Base-by-base conservation (phyloP, 2,329 filamentous ascomycete species). In the Daldinia eschscholtzii region DNA sequence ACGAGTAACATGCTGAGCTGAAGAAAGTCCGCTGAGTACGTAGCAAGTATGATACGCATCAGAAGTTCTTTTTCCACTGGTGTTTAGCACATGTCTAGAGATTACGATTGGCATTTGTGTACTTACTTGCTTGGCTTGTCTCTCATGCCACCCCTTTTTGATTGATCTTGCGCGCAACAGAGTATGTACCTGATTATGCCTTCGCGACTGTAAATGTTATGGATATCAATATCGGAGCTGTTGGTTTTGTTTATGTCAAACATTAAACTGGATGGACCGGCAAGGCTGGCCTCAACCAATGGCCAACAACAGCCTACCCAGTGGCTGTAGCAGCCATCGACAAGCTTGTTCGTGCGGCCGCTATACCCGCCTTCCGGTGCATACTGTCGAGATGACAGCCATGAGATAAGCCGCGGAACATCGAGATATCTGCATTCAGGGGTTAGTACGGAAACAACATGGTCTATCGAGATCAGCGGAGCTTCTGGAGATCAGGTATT, bases 281-380 rank as follows among this genome's bases (percentile, higher is more conserved):
- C 86, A 65, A 96, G 82, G 61, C 91, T 91, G 64, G 93, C 93
- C 83, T 98, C 92, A 73, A 98, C 85, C 72, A 99, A 82, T 52
- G 95, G 91, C 93, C 94, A 99, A 83, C 94, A 98, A 61, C 92
- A 92, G 61, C 96, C 96, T 37, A 97, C 92, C 96, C 96, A 99
- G 81, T 98, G 95, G 79, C 93, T 97, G 83, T 99, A 99, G 82
- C 96, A 99, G 52, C 95, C 96, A 80, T 99, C 96, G 35, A 98
- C 96, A 35, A 99, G 87, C 83, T 99, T 99, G 85, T 98, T 98
- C 30, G 95, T 97, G 74, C 96, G 91, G 68, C 96, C 96, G 44
- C 93, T 92, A 77, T 97, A 94, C 39, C 96, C 96, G 71, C 94
- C 94, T 80, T 98, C 96, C 3, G 95, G 96, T 33, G 90, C 89